A percentile compares a stretch with the other conserved stretches of the same genome.
phyloP scores from a whole-genome alignment of 2,329 filamentous ascomycete species.

The Colletotrichum graminicola region DNA sequence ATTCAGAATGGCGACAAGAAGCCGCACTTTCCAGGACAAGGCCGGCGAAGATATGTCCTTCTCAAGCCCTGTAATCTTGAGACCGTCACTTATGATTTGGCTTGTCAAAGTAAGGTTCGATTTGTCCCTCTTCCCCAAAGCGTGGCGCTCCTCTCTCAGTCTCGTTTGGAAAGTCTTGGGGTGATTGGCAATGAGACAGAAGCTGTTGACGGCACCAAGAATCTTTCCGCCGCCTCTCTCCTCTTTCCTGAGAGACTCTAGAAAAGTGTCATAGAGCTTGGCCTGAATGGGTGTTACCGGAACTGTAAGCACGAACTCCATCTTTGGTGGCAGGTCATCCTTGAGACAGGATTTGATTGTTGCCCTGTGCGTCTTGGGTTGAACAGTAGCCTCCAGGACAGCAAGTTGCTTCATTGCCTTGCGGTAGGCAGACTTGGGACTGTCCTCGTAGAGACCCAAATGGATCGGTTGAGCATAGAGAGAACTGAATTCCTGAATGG shows the following conservation, averaged over 20 bases:
- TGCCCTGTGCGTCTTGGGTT: slow-evolving; percentile 81
- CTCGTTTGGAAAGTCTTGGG: slow-evolving; percentile 61
- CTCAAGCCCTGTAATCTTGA: slow-evolving; percentile 53
- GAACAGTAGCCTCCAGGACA: slow-evolving; percentile 78
- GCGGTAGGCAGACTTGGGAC: slow-evolving; percentile 64
- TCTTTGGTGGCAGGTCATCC: slow-evolving; percentile 78
- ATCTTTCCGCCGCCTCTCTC: slow-evolving; percentile 41
- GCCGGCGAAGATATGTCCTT: slow-evolving; percentile 57
- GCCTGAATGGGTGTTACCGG: slow-evolving; percentile 76
- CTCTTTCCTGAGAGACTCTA: slow-evolving; percentile 45
- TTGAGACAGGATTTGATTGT: slow-evolving; percentile 75
- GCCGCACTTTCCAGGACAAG: slow-evolving; percentile 75
- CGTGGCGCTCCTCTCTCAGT: slow-evolving; percentile 44
- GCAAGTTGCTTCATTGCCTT: slow-evolving; percentile 74
- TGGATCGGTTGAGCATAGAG: slow-evolving; percentile 82
- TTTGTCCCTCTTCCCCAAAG: slow-evolving; percentile 20
- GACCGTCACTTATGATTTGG: slow-evolving; percentile 43
- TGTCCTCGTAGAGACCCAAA: slow-evolving; percentile 77
- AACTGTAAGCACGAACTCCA: slow-evolving; percentile 84
- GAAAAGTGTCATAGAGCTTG: slow-evolving; percentile 68
- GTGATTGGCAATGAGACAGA: slow-evolving; percentile 66
- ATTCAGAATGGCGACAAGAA: slow-evolving; percentile 78
- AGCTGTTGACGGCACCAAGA: slow-evolving; percentile 54
- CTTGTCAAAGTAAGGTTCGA: slow-evolving; percentile 30
- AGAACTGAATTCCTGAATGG: slow-evolving; percentile 73